phyloP scores from a whole-genome alignment of 1,284 basidiomycete species.

The Cronartium quercuum region DNA sequence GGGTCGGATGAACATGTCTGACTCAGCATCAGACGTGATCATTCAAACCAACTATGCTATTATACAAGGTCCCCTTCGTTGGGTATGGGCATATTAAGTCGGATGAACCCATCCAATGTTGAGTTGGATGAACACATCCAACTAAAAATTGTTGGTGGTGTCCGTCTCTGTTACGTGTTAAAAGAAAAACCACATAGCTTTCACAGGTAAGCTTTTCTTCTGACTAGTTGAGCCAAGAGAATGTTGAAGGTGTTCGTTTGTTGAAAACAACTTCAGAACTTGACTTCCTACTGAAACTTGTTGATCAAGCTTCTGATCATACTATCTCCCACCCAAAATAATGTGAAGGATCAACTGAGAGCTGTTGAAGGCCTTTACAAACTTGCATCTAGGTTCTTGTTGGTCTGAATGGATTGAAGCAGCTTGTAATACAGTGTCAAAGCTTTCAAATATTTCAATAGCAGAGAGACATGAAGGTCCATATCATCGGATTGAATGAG shows the following conservation, averaged over 20 bases:
- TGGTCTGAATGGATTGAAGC: background rate
- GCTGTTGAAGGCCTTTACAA: background rate
- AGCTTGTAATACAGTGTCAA: background rate
- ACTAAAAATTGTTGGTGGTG: background rate
- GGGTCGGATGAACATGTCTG: too few relatives aligned
- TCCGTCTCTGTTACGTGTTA: background rate
- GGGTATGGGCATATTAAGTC: too few relatives aligned
- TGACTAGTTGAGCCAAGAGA: background rate
- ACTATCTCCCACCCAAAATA: background rate
- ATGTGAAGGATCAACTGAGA: background rate
- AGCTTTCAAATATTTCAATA: constrained; percentile 26
- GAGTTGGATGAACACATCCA: too few relatives aligned
- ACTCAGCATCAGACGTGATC: too few relatives aligned
- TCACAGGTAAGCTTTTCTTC: background rate
- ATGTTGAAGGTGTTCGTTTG: background rate
- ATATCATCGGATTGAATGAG: constrained; percentile 40
- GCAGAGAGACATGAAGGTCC: background rate
- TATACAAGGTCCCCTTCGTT: too few relatives aligned
- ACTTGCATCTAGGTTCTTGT: background rate
- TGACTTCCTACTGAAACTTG: background rate
- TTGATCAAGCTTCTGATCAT: background rate
- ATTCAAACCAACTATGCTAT: too few relatives aligned
- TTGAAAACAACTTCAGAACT: background rate
- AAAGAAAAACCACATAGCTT: background rate
- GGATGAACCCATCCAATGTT: too few relatives aligned